Percentiles rank a stretch among this genome's conserved stretches.
Conservation (phyloP, 1,284 basidiomycete species). For the Rhodotorula mucilaginosa region DNA sequence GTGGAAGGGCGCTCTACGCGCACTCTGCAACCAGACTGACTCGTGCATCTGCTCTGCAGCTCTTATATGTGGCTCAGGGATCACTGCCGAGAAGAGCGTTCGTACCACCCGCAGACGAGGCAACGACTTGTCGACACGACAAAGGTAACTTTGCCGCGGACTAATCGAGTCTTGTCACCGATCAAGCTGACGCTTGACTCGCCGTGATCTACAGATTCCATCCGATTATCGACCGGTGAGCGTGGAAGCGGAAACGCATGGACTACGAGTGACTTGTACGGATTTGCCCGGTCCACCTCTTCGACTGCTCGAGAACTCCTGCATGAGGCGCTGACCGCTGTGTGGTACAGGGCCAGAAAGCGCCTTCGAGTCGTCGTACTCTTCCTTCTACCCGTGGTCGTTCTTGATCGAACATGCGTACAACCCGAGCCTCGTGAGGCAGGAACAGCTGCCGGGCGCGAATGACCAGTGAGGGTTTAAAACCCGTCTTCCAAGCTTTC, state of each 20-base stretch:
- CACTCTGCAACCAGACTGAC: too few relatives aligned
- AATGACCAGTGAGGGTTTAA: neutral
- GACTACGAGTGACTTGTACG: conserved; percentile 66
- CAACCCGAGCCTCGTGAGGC: conserved; percentile 57
- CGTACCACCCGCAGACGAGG: conserved; percentile 85
- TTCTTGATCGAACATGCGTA: conserved; percentile 76
- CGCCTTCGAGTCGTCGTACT: conserved; percentile 34
- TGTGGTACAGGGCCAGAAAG: conserved; percentile 35
- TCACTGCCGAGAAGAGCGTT: conserved; percentile 84
- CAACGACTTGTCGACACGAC: conserved; percentile 85
- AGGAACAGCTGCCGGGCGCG: conserved; percentile 36
- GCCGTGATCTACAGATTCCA: conserved; percentile 61
- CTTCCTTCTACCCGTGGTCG: conserved; percentile 79
- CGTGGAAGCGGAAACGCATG: conserved; percentile 63
- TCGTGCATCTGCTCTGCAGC: conserved; percentile 48
- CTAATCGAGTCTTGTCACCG: neutral
- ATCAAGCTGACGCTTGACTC: neutral
- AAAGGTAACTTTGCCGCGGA: conserved; percentile 55
- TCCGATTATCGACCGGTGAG: conserved; percentile 64
- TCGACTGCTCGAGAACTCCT: neutral
- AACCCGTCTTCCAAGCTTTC: neutral
- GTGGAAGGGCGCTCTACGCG: too few relatives aligned
- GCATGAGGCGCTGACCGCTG: conserved; percentile 10
- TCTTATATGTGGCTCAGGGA: conserved; percentile 72
- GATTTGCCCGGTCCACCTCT: conserved; percentile 40